A percentile compares a stretch with the other conserved stretches of the same genome.
Evolutionary conservation across 2,329 filamentous ascomycete species (phyloP).

Genomic region (Geosmithia morbida): DNA sequence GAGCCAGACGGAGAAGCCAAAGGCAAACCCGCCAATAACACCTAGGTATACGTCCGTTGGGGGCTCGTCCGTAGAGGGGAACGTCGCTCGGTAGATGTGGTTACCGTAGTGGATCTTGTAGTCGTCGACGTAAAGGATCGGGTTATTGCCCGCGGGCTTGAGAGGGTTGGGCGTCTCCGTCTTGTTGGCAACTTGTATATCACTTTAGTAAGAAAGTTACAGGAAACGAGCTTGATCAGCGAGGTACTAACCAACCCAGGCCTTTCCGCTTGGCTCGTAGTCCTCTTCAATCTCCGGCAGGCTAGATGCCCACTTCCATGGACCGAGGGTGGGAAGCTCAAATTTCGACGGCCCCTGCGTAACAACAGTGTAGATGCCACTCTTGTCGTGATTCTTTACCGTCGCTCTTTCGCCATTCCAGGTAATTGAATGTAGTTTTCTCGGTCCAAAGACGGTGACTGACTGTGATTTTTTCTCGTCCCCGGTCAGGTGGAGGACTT

Average conservation of each 20-base stretch:
- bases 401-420: slow-evolving; percentile 32
- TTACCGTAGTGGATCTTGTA: slow-evolving; percentile 39
- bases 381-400: slow-evolving; percentile 10
- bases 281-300: slow-evolving; percentile 28
- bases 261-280: slow-evolving; percentile 25
- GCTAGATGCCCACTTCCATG: slow-evolving; percentile 31
- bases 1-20: slow-evolving; percentile 42
- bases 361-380: slow-evolving; percentile 12
- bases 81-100: slow-evolving; percentile 39
- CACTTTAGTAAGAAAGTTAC: no score
- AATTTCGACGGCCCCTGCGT: slow-evolving; percentile 13
- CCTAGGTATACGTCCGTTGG: slow-evolving; percentile 31
- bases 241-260: no score
- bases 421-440: slow-evolving; percentile 25
- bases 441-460: slow-evolving; percentile 31
- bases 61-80: slow-evolving; percentile 19
- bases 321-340: slow-evolving; percentile 21
- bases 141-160: slow-evolving; percentile 31
- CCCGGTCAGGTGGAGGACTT: slow-evolving; percentile 25
- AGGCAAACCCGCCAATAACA: slow-evolving; percentile 37
- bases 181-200: slow-evolving; percentile 34
- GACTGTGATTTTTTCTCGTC: slow-evolving; percentile 25
- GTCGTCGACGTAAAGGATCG: slow-evolving; percentile 41
- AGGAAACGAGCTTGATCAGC: no score
- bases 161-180: slow-evolving; percentile 31